These are phyloP conservation scores for Candida suzukii DNA, from an alignment of 805 yeast genomes.

Conservation along the genomic window DNA sequence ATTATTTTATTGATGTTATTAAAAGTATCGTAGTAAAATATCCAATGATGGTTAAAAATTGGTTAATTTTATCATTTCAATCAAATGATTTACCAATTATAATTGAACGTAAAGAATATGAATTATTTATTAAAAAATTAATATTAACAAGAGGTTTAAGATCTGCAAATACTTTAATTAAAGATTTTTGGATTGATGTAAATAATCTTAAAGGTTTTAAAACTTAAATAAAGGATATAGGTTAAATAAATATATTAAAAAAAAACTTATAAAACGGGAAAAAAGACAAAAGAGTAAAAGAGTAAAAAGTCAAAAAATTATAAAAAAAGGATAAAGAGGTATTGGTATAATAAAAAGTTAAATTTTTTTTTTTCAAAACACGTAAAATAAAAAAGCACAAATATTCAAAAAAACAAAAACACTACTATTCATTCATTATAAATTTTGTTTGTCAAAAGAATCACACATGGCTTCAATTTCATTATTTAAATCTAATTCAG, in stretches of 20 bases:
- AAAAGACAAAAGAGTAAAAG: not conserved
- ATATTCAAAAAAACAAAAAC: not conserved
- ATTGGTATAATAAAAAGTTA: no score
- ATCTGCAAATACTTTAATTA: constrained; percentile 46
- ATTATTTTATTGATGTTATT: constrained; percentile 46
- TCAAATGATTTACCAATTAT: constrained; percentile 21
- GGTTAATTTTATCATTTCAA: constrained; percentile 32
- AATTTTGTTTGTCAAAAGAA: constrained; percentile 29
- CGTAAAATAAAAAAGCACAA: not conserved
- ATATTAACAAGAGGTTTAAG: constrained; percentile 61
- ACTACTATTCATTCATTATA: constrained; percentile 9
- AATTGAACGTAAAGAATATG: constrained; percentile 26
- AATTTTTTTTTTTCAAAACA: no score
- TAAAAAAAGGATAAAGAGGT: constrained; percentile 1
- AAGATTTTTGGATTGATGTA: constrained; percentile 57
- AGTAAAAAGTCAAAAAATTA: not conserved
- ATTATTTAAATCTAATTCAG: constrained; percentile 44
- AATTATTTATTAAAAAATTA: constrained; percentile 45
- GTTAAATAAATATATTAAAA: not conserved
- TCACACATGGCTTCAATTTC: constrained; percentile 56
- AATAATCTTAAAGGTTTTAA: constrained; percentile 43
- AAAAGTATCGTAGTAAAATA: constrained; percentile 30
- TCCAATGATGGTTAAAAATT: constrained; percentile 34
- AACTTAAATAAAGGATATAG: not conserved
- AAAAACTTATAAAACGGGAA: constrained; percentile 1